Evolutionary conservation across 768 basidiomycete genomes (phyloP).

Genomic region (Jaapia argillacea): DNA sequence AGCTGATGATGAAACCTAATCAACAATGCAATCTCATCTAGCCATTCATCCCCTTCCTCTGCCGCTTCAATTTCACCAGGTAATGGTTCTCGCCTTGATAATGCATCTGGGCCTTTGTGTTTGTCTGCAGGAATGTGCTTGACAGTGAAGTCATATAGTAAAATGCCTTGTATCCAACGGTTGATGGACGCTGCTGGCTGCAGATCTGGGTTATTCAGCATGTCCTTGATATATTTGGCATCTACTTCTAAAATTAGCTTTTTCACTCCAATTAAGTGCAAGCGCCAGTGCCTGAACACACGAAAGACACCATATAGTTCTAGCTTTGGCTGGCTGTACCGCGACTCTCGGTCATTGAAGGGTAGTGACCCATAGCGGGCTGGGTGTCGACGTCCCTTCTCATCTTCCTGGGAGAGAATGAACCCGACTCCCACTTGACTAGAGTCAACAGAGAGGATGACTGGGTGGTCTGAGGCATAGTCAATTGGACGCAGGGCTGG

Average conservation of each 20-base stretch:
- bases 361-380: conserved; percentile 24
- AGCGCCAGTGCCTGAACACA: conserved; percentile 9
- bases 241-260: conserved; percentile 27
- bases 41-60: too few relatives aligned
- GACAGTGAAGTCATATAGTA: conserved; percentile 26
- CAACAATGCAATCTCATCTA: too few relatives aligned
- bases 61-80: conserved; percentile 17
- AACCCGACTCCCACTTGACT: conserved; percentile 24
- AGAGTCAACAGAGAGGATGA: conserved; percentile 29
- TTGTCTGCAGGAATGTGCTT: conserved; percentile 25
- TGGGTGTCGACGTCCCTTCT: conserved; percentile 13
- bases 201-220: conserved; percentile 29
- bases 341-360: conserved; percentile 16
- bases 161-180: conserved; percentile 29
- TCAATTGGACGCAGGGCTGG: conserved; percentile 23
- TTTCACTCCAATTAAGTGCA: conserved; percentile 19
- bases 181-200: conserved; percentile 28
- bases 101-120: conserved; percentile 26
- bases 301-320: conserved; percentile 17
- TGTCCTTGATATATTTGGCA: conserved; percentile 30
- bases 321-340: conserved; percentile 18
- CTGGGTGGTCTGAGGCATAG: conserved; percentile 15
- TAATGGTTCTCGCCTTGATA: conserved; percentile 18
- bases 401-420: conserved; percentile 23
- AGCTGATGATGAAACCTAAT: conserved; percentile 26